Evolutionary conservation across 257 asterid species (phyloP).

Genomic region (Nicotiana tomentosiformis): DNA sequence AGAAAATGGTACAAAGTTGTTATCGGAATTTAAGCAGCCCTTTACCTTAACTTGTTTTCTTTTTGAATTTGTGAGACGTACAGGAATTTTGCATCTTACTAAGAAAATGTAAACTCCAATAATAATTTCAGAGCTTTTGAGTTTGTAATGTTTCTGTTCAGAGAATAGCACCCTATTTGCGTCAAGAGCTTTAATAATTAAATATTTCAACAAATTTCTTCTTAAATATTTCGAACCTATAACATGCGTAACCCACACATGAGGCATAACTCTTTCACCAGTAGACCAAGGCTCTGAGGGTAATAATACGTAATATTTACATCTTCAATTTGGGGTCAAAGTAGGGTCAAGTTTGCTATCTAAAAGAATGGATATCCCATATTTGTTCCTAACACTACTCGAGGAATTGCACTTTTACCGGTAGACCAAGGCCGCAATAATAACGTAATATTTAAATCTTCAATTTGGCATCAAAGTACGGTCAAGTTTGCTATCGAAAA

Average conservation of each 20-base stretch:
- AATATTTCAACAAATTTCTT: neutral
- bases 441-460: neutral
- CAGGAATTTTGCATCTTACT: neutral
- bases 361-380: too few relatives aligned
- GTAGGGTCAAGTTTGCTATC: too few relatives aligned
- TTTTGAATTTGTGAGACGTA: neutral
- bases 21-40: neutral
- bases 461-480: neutral
- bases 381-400: too few relatives aligned
- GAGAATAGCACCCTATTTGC: neutral
- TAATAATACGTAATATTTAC: too few relatives aligned
- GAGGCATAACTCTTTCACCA: neutral
- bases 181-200: neutral
- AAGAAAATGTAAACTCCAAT: neutral
- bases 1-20: neutral
- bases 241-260: neutral
- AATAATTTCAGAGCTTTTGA: neutral
- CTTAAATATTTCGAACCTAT: neutral
- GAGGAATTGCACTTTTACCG: too few relatives aligned
- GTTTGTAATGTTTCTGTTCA: neutral
- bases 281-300: neutral
- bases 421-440: too few relatives aligned
- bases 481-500: neutral
- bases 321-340: too few relatives aligned
- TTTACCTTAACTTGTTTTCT: neutral